These are phyloP conservation scores for Spathaspora boniae DNA, from an alignment of 805 yeast genomes.

Conservation along the genomic window DNA sequence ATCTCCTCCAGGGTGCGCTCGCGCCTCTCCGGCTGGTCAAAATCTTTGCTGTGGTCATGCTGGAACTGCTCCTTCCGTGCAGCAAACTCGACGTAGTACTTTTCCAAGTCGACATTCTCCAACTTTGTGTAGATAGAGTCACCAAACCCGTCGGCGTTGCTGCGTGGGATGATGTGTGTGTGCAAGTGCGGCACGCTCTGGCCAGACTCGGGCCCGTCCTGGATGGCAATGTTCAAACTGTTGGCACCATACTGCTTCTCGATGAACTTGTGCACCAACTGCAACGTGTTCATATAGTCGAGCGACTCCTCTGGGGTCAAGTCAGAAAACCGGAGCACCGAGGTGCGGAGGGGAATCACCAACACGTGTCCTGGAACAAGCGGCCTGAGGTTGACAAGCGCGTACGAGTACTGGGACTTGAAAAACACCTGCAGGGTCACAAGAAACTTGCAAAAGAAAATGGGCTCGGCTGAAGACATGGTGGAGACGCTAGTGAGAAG, in stretches of 20 bases:
- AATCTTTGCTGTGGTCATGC: conserved; percentile 19
- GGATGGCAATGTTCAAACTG: conserved; percentile 84
- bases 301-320: conserved; percentile 65
- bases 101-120: conserved; percentile 52
- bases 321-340: conserved; percentile 63
- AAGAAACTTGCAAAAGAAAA: conserved; percentile 49
- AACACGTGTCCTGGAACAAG: conserved; percentile 91
- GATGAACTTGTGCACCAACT: conserved; percentile 65
- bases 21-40: conserved; percentile 36
- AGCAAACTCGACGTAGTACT: conserved; percentile 23
- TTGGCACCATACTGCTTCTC: conserved; percentile 70
- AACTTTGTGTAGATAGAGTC: conserved; percentile 60
- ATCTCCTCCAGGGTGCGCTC: conserved; percentile 60
- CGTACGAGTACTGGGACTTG: conserved; percentile 66
- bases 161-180: conserved; percentile 89
- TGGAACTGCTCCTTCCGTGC: conserved; percentile 21
- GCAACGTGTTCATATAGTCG: conserved; percentile 79
- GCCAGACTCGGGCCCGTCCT: conserved; percentile 95
- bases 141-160: conserved; percentile 52
- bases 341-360: conserved; percentile 72
- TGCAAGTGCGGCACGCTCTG: conserved; percentile 96
- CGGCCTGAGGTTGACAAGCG: conserved; percentile 88
- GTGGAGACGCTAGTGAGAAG: too few relatives aligned
- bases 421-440: conserved; percentile 59
- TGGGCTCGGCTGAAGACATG: conserved; percentile 28